These are phyloP conservation scores for Phytophthora kernoviae DNA, from an alignment of 352 stramenopile species.

Conservation along the genomic window DNA sequence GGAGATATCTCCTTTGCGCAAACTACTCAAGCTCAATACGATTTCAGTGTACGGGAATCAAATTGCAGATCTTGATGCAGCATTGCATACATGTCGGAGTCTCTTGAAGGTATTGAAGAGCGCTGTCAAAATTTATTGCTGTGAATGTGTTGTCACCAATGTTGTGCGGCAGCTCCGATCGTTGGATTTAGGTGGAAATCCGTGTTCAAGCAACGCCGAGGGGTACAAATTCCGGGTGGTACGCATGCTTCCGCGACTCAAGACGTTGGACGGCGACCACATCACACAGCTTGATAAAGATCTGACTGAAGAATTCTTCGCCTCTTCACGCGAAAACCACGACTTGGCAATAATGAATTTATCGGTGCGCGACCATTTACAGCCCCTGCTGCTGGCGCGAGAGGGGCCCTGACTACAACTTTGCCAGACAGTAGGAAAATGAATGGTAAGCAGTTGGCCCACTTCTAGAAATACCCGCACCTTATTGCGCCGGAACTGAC, in stretches of 20 bases:
- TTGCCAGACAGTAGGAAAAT: not conserved
- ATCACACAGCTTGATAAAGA: constrained; percentile 78
- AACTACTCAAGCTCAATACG: constrained; percentile 57
- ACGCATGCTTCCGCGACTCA: constrained; percentile 60
- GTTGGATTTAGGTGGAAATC: constrained; percentile 78
- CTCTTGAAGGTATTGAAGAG: constrained; percentile 43
- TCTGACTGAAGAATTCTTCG: constrained; percentile 65
- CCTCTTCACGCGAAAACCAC: constrained; percentile 11
- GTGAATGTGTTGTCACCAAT: not conserved
- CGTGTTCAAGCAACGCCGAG: constrained; percentile 59
- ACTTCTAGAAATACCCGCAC: not conserved
- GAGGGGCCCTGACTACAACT: constrained; percentile 5
- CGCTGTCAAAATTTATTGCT: not conserved
- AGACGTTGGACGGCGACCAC: constrained; percentile 74
- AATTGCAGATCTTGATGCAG: constrained; percentile 47
- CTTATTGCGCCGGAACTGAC: not conserved
- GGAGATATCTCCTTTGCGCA: constrained; percentile 50
- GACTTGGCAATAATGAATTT: constrained; percentile 17
- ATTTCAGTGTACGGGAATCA: constrained; percentile 69
- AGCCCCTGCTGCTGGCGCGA: constrained; percentile 23
- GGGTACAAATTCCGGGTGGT: constrained; percentile 83
- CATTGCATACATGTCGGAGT: constrained; percentile 54
- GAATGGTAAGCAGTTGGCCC: constrained; percentile 9
- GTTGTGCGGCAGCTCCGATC: constrained; percentile 50
- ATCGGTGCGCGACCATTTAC: constrained; percentile 45